Conservation (phyloP, 2,329 filamentous ascomycete species). For the Neofusicoccum cordaticola region DNA sequence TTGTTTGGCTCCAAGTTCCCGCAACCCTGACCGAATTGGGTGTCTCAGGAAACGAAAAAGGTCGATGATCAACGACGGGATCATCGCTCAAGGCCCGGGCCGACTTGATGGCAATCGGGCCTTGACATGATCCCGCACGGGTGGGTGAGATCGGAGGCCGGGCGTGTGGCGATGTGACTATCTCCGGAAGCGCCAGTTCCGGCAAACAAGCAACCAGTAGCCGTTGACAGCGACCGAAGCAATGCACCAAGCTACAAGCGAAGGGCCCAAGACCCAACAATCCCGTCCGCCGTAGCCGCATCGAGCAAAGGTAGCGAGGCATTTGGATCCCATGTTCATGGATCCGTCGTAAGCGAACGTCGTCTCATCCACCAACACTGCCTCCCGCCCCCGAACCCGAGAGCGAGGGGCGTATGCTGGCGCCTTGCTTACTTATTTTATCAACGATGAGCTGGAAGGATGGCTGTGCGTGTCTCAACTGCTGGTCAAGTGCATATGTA, state of each 20-base stretch:
- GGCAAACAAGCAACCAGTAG: conserved; percentile 5
- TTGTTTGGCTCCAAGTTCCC: not conserved
- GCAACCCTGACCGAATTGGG: not conserved
- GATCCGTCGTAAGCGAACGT: not conserved
- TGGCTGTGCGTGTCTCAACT: conserved; percentile 1
- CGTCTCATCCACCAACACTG: not conserved
- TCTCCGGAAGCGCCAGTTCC: conserved; percentile 5
- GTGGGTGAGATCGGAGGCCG: not conserved
- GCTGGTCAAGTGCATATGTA: not conserved
- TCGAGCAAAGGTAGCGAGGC: not conserved
- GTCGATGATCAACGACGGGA: not conserved
- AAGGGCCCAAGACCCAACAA: not conserved
- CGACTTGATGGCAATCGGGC: not conserved
- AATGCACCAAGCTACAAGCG: conserved; percentile 8
- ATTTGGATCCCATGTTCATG: not conserved
- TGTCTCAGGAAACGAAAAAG: not conserved
- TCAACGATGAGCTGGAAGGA: not conserved
- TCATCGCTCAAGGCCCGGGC: conserved; percentile 1
- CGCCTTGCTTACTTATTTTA: conserved; percentile 1
- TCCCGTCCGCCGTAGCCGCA: not conserved
- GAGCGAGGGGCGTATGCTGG: not conserved
- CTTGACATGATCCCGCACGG: not conserved
- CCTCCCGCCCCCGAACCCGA: not conserved
- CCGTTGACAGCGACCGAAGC: conserved; percentile 2
- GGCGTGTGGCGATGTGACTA: not conserved